These are phyloP conservation scores for Silene latifolia DNA, from an alignment of 148 eudicot genomes.

Conservation along the genomic window DNA sequence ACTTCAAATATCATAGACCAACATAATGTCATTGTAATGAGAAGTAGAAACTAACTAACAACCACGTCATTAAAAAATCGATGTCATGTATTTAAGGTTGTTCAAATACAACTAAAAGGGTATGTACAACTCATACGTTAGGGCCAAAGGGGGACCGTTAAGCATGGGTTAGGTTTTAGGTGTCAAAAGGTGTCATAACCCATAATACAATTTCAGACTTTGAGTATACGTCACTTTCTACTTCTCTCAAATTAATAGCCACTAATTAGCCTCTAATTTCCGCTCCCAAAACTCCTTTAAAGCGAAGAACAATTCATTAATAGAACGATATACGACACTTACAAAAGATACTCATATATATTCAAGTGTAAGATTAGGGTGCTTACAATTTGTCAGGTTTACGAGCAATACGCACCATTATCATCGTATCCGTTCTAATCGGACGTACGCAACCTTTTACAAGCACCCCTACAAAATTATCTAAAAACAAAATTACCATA, in stretches of 20 bases:
- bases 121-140: conserved; percentile 8
- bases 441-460: no score
- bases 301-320: no score
- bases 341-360: no score
- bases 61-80: neutral
- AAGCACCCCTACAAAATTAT: no score
- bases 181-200: conserved; percentile 8
- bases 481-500: no score
- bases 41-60: neutral
- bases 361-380: no score
- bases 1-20: conserved; percentile 18
- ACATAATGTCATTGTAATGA: neutral
- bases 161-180: conserved; percentile 12
- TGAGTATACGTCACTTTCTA: neutral
- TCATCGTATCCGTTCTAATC: no score
- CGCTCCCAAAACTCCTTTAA: neutral
- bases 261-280: neutral
- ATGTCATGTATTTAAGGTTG: conserved; percentile 17
- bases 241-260: neutral
- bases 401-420: no score
- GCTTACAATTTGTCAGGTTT: no score
- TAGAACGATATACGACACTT: no score
- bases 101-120: conserved; percentile 11
- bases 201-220: conserved; percentile 7
- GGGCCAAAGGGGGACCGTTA: conserved; percentile 15